Base-by-base conservation (phyloP, 192 early-diverging fungal genomes). In the Entrophospora sp. region DNA sequence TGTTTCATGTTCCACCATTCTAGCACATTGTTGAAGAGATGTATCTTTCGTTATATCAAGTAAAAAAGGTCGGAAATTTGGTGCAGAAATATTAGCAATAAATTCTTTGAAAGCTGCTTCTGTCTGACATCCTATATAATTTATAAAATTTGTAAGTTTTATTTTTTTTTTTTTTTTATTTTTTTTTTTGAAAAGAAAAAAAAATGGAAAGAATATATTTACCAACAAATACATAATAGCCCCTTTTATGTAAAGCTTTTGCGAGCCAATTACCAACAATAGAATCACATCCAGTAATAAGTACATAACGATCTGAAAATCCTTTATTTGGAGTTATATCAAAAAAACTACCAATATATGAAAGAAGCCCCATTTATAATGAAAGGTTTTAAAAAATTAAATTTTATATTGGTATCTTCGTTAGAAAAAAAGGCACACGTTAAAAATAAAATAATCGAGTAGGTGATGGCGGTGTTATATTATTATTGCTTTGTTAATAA, bases 321-420 rank as follows among this genome's bases (percentile, higher is more conserved):
- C 31, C 38, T 55, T 66, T 49, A 42, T 52, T 66, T 22, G 48
- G 51, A 5, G 64, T 35, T 5, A 51, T 40, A 31, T 49, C 18
- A 44, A 66, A 66, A 9, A 66, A 66, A 13, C 45, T 66, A 32
- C 37, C 51, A 55, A 66, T 35, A 43, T 66, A 66, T 16, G 64
- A 66, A 32, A 66, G 28, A 24, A 66, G 53, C 37, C 64, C 64
- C 64, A 66, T 66, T 65, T n/a, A n/a, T n/a, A n/a, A n/a, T n/a
- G n/a, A n/a, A n/a, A n/a, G n/a, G n/a, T n/a, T n/a, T n/a, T n/a
- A n/a, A n/a, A n/a, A n/a, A n/a, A n/a, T n/a, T n/a, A n/a, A n/a
- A n/a, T n/a, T n/a, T n/a, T n/a, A n/a, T n/a, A n/a, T n/a, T n/a
- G n/a, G n/a, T n/a, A n/a, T n/a, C n/a, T n/a, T n/a, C n/a, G n/a